These are phyloP conservation scores for Mycena albidolilacea DNA, from an alignment of 768 basidiomycete species.

Conservation along the genomic window DNA sequence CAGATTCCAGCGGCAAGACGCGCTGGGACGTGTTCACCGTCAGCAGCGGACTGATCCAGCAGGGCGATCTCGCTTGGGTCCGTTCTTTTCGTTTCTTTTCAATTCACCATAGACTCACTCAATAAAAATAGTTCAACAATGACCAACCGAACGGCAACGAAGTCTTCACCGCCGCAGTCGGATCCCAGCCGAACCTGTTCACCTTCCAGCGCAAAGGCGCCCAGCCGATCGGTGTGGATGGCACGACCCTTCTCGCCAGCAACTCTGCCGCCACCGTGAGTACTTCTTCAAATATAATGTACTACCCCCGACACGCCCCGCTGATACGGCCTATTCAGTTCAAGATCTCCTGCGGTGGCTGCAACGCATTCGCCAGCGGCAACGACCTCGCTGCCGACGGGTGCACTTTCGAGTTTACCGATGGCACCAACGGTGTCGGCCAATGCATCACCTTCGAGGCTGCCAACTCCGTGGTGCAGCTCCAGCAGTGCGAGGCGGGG, in stretches of 20 bases:
- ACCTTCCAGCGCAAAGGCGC: slow-evolving; percentile 22
- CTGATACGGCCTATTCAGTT: background rate
- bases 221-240: slow-evolving; percentile 22
- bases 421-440: slow-evolving; percentile 28
- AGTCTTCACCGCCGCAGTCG: slow-evolving; percentile 32
- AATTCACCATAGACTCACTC: background rate
- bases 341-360: slow-evolving; percentile 22
- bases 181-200: slow-evolving; percentile 30
- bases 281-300: background rate
- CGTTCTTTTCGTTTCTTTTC: background rate
- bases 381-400: slow-evolving; percentile 28
- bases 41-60: slow-evolving; percentile 15
- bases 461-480: slow-evolving; percentile 30
- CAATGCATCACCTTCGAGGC: slow-evolving; percentile 36
- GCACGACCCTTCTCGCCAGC: slow-evolving; percentile 23
- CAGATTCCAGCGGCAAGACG: slow-evolving; percentile 13
- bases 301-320: too few relatives aligned
- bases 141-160: slow-evolving; percentile 35
- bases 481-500: slow-evolving; percentile 24
- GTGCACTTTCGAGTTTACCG: slow-evolving; percentile 30
- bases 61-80: slow-evolving; percentile 30
- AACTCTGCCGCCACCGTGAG: slow-evolving; percentile 15
- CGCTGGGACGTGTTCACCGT: slow-evolving; percentile 1
- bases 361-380: slow-evolving; percentile 28
- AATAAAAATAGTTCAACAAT: slow-evolving; percentile 16